Evolutionary conservation across 768 basidiomycete species (phyloP).

Genomic region (Clitopilus passeckerianus): DNA sequence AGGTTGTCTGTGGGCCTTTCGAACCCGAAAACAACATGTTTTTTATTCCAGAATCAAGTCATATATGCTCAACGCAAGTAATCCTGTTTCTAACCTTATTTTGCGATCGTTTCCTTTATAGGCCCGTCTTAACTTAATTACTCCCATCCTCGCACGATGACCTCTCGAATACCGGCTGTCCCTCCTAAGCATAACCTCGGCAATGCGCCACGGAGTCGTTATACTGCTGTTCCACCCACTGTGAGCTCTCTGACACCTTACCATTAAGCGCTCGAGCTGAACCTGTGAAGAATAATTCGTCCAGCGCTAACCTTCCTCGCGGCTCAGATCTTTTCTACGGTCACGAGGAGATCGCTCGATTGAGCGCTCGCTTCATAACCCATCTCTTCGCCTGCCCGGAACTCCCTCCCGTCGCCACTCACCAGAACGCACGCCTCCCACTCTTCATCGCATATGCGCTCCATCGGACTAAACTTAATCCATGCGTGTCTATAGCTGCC

Average conservation of each 20-base stretch:
- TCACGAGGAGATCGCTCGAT: conserved; percentile 64
- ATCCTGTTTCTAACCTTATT: conserved; percentile 5
- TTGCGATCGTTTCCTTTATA: background rate
- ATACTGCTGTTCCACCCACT: conserved; percentile 11
- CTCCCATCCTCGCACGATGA: conserved; percentile 7
- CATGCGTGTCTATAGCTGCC: conserved; percentile 66
- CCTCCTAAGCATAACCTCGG: conserved; percentile 10
- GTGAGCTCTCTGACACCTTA: conserved; percentile 2
- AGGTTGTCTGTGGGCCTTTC: background rate
- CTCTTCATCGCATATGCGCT: conserved; percentile 86
- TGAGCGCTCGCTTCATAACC: conserved; percentile 77
- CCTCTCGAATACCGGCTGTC: conserved; percentile 10
- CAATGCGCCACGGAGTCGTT: conserved; percentile 17
- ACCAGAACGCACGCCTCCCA: conserved; percentile 59
- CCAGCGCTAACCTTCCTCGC: conserved; percentile 18
- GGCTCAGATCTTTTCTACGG: conserved; percentile 64
- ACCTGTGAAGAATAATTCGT: conserved; percentile 5
- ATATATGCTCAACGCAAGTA: background rate
- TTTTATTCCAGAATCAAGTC: background rate
- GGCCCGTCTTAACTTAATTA: conserved; percentile 6
- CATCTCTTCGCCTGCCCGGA: conserved; percentile 87
- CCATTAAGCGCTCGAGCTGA: conserved; percentile 1
- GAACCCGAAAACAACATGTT: background rate
- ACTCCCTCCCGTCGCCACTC: conserved; percentile 54
- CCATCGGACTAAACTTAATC: conserved; percentile 74